Evolutionary conservation across 345 rosid species (phyloP), one percentile per base, ranked within the genome.

Genomic region (Orychophragmus violaceus): DNA sequence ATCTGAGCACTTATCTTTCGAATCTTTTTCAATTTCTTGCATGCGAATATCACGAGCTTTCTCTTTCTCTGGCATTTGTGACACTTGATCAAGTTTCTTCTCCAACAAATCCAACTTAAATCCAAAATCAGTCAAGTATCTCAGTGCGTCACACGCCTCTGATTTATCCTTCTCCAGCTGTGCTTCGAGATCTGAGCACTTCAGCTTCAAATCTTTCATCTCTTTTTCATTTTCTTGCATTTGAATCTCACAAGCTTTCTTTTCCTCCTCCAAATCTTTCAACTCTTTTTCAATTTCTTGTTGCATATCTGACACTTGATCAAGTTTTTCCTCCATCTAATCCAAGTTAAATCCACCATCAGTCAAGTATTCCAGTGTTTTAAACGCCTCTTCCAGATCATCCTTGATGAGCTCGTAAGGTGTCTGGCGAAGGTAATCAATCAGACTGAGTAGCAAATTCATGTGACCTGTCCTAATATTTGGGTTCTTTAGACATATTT

Each of bases 121-220:
- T n/a, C n/a, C n/a, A n/a, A n/a, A n/a, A n/a, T n/a, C n/a, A n/a
- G n/a, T n/a, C n/a, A n/a, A n/a, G n/a, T n/a, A n/a, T n/a, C n/a
- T n/a, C n/a, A n/a, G n/a, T n/a, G n/a, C n/a, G n/a, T n/a, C n/a
- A n/a, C n/a, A n/a, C n/a, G n/a, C n/a, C 17, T 74, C 24, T 17
- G 29, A 44, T 9, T 62, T 46, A 21, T 55, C 59, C 22, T 41
- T 56, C 48, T 74, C 69, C 24, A 74, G 22, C 36, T 12, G 36
- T 45, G 51, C 63, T 68, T 68, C 74, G 0, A 74, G 3, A 2
- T 67, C 51, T n/a, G 18, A 50, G 18, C 56, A 50, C 56, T 24
- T 50, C 18, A 24, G 2, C 56, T 50, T 50, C 18, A 24, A 24
- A 24, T 24, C 18, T 13, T 24, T 24, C 32, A 50, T 24, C 32